Evolutionary conservation across 1,284 basidiomycete genomes (phyloP), one percentile per base, ranked within the genome.

Genomic region (Fistulina hepatica): DNA sequence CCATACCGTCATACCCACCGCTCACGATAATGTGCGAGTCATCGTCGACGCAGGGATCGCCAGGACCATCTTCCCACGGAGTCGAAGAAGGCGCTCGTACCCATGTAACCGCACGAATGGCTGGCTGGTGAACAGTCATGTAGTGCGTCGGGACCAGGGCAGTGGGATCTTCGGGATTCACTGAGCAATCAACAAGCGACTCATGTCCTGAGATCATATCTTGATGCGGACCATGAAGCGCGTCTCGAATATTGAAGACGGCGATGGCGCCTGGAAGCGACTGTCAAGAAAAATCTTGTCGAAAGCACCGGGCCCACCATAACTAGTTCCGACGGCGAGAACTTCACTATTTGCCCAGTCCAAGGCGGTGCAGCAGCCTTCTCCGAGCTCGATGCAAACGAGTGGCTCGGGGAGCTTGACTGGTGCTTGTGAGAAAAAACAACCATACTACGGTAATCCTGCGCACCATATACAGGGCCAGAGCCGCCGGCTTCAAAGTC

Each of bases 321-420:
- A 84, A 2, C 84, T 80, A 21, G 81, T 79, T 1, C 89, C 89
- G 5, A 82, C 71, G 2, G 81, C 86, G 3, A 95, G 53, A 4
- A 80, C 51, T 41, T 81, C 76, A 42, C 84, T 86, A 46, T 88
- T 88, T 2, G 78, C 80, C 89, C 89, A 94, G 49, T 92, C 88
- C 27, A 93, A 64, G 22, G 73, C 71, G 67, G 73, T 83, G 46
- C 75, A 80, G 11, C 68, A 64, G 0, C 82, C 71, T 40, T 86
- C 82, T 41, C 80, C 75, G 2, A 88, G 56, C 46, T 82, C 73
- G 5, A 93, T 69, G 5, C 73, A 68, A 4, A 90, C 39, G 4
- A 81, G 51, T 0, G 89, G 83, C 28, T 77, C 61, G 0, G 71
- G 52, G 41, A 81, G 51, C 44, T 61, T 65, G 6, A 85, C 82